Conservation (phyloP, 805 yeast genomes). For the Pichia gijzeniarum region DNA sequence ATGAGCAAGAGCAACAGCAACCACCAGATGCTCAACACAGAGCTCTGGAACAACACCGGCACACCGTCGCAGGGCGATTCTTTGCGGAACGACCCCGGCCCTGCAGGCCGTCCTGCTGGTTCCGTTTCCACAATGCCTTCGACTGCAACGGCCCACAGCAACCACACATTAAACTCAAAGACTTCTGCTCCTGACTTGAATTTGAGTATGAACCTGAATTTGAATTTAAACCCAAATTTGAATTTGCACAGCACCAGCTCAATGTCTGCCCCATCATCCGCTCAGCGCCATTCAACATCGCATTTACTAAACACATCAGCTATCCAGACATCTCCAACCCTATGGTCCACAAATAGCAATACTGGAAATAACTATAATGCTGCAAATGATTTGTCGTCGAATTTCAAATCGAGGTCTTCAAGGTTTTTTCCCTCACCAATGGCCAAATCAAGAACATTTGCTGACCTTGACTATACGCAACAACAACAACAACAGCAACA, state of each 20-base stretch:
- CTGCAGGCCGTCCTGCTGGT: too few species aligned
- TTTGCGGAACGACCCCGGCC: too few species aligned
- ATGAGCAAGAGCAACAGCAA: too few species aligned
- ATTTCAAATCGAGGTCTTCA: conserved; percentile 11
- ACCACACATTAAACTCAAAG: too few species aligned
- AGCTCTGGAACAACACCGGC: too few species aligned
- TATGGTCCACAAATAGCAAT: conserved; percentile 15
- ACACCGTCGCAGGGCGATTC: too few species aligned
- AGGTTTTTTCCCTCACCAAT: conserved; percentile 33
- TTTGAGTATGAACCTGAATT: background rate
- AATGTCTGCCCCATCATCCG: conserved; percentile 4
- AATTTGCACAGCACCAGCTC: background rate
- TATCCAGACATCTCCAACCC: conserved; percentile 19
- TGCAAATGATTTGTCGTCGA: conserved; percentile 14
- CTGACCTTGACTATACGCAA: background rate
- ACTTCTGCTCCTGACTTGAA: background rate
- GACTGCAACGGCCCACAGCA: too few species aligned
- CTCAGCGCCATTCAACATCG: conserved; percentile 5
- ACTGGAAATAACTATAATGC: background rate
- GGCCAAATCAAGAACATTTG: background rate
- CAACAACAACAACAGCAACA: background rate
- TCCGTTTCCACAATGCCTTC: too few species aligned
- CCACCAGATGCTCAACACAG: too few species aligned
- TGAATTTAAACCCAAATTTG: background rate
- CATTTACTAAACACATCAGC: background rate